Base-by-base conservation (phyloP, 805 yeast species). In the Candida wancherniae region DNA sequence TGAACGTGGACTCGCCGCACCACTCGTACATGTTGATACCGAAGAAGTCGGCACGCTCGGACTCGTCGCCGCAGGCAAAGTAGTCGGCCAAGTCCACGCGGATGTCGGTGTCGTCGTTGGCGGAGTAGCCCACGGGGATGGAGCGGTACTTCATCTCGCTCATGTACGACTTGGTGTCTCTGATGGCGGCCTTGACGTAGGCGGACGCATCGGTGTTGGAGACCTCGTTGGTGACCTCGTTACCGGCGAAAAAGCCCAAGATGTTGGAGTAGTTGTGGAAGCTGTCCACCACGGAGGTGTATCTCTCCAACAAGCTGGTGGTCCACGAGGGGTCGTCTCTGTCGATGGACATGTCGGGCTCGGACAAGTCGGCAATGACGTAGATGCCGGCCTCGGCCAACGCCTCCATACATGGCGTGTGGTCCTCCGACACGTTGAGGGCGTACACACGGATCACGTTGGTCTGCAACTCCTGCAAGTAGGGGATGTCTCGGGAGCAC, bases 11-110 rank as follows among this genome's bases (percentile, higher is more conserved):
- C 12, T 51, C 26, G 50, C 90, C 90, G 70, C 92, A 82, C 92
- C 92, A 83, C 66, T 80, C 86, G 67, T 83, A 83, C 86, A 81
- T 81, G 73, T 83, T 83, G 57, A 82, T 78, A 71, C 92, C 92
- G 56, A 81, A 83, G 70, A 83, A 83, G 58, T 83, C 92, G 38
- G 86, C 87, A 45, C 67, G 67, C 13, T 55, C 78, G 33, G 69
- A 78, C 6, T 55, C 64, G 39, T 69, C 75, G 60, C 90, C 90
- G 67, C 92, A 83, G 24, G 78, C 71, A 48, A 83, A 83, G 61
- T 78, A 83, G 46, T 80, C 84, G 36, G 88, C 88, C 47, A 81
- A 65, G 26, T 66, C 48, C 29, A 73, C 75, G 67, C 90, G 74
- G 38, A 82, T 80, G 9, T 64, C 68, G 22, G 70, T 53, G 54